These are phyloP conservation scores for Sabuloglossum arenarium DNA, from an alignment of 495 filamentous ascomycete genomes.

Conservation along the genomic window DNA sequence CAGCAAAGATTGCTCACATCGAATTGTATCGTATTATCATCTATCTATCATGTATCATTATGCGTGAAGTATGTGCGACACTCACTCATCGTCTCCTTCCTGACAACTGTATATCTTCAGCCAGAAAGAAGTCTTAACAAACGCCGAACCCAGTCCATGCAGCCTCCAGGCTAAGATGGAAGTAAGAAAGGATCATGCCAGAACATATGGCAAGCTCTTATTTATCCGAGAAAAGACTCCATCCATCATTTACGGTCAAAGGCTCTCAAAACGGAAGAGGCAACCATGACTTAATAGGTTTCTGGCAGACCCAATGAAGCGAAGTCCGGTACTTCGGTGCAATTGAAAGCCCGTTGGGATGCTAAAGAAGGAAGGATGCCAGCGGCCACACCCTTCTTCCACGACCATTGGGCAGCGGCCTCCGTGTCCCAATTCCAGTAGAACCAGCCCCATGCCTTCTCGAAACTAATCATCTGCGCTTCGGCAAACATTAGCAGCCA, in stretches of 20 bases:
- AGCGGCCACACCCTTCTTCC: conserved; percentile 60
- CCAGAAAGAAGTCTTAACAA: too few relatives aligned
- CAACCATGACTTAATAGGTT: conserved; percentile 30
- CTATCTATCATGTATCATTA: too few relatives aligned
- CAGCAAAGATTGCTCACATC: too few relatives aligned
- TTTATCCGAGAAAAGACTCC: background rate
- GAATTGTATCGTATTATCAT: too few relatives aligned
- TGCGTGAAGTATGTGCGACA: too few relatives aligned
- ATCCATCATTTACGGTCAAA: background rate
- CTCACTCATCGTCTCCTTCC: too few relatives aligned
- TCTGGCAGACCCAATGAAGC: conserved; percentile 37
- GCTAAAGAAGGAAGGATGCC: conserved; percentile 69
- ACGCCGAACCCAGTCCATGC: background rate
- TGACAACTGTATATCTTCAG: too few relatives aligned
- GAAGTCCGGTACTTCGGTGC: conserved; percentile 52
- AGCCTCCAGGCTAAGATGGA: background rate
- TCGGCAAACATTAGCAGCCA: conserved; percentile 81
- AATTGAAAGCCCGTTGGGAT: conserved; percentile 56
- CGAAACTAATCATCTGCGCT: conserved; percentile 86
- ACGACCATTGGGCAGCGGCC: conserved; percentile 79
- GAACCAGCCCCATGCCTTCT: conserved; percentile 88
- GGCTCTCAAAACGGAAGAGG: background rate
- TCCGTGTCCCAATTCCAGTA: conserved; percentile 92
- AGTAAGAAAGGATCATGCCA: background rate
- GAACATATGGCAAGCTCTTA: too few relatives aligned